Percentiles rank a stretch among this genome's conserved stretches.
Evolutionary conservation across 2,329 filamentous ascomycete species (phyloP).

Genomic region (Colletotrichum sp.): DNA sequence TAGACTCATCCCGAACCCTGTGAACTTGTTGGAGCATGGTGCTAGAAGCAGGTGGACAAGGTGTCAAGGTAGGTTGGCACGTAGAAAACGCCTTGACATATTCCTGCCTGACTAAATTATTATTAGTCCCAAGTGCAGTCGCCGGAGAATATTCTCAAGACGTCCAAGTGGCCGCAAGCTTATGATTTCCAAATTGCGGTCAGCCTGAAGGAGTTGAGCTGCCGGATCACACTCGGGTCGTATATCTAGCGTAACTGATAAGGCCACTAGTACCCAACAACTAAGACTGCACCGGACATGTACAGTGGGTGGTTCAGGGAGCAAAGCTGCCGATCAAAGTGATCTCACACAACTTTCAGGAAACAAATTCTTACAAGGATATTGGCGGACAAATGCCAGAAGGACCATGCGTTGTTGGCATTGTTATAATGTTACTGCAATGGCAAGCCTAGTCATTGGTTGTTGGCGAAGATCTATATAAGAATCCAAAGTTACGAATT

Average conservation of each 20-base stretch:
- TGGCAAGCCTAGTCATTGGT: background rate
- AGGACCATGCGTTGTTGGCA: background rate
- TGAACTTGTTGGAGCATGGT: background rate
- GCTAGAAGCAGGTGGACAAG: background rate
- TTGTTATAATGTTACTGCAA: background rate
- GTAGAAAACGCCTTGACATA: background rate
- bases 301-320: background rate
- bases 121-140: no score
- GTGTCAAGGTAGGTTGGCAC: background rate
- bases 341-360: background rate
- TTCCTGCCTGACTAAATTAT: background rate
- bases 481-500: background rate
- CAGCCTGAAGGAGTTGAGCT: background rate
- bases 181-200: background rate
- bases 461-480: background rate
- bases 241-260: background rate
- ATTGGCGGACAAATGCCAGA: background rate
- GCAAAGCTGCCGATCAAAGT: background rate
- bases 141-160: background rate
- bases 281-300: background rate
- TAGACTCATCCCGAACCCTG: background rate
- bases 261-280: background rate
- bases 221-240: background rate
- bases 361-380: background rate
- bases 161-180: background rate